Evolutionary conservation across 2,329 filamentous ascomycete genomes (phyloP), one percentile per base, ranked within the genome.

Genomic region (Fonsecaea pedrosoi): DNA sequence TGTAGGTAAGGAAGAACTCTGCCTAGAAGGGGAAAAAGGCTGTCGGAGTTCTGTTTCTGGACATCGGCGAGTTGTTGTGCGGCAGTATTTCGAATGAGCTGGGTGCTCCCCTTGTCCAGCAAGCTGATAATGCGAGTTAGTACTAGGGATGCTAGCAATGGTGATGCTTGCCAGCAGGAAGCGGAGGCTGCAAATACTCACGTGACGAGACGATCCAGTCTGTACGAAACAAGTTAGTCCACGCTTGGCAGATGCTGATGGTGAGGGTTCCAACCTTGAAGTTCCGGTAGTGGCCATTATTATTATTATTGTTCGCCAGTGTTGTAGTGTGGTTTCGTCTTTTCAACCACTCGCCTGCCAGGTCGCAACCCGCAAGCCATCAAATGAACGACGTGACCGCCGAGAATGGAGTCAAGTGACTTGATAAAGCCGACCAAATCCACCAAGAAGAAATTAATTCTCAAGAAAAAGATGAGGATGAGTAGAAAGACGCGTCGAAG

Each of bases 11-110:
- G 94, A n/a, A 99, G 89, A 37, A 99, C 94, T 68, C 94, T 87
- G 35, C 92, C 94, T 12, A 99, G 85, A 6, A 99, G 86, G 76
- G 98, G 97, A 81, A 98, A 98, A 1, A 99, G 84, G 78, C 99
- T 96, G 80, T 99, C 94, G 0, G 95, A 95, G 75, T 98, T 95
- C 78, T 95, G 92, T 78, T 97, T 98, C 80, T 99, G 96, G 79
- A 97, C 95, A 80, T 99, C 95, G 69, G 94, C 95, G 70, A 99
- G 86, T 81, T 99, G 95, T 76, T 96, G 93, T 69, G 96, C 95
- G 69, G 95, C 96, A 70, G 95, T 99, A 77, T 97, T 96, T 73
- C 96, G 90, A 77, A 99, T 98, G 72, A 99, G 85, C 77, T 91
- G 90, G 68, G 95, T 99, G 81, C 94, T 98, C 74, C 95, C 95